These are phyloP conservation scores for Phellinidium pouzarii DNA, from an alignment of 1,284 basidiomycete genomes.

Conservation along the genomic window DNA sequence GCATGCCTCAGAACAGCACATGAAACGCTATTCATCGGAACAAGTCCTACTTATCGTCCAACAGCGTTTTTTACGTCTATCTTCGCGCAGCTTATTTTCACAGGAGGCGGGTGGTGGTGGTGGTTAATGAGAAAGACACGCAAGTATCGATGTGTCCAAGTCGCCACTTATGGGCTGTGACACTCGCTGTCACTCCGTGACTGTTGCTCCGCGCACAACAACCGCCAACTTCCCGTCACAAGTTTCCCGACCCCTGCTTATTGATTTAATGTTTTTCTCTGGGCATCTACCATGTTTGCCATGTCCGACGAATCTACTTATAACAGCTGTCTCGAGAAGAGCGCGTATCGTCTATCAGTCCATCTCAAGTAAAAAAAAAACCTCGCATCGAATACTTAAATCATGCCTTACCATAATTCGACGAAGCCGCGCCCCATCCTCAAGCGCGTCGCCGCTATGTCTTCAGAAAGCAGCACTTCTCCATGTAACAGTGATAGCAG, in stretches of 20 bases:
- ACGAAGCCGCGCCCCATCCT: not conserved
- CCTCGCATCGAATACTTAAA: not conserved
- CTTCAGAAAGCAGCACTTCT: not conserved
- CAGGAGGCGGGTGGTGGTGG: not conserved
- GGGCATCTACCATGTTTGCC: not conserved
- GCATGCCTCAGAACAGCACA: not conserved
- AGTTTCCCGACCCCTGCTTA: not conserved
- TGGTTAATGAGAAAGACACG: not conserved
- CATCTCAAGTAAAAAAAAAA: not conserved
- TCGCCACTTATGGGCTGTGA: not conserved
- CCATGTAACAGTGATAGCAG: not conserved
- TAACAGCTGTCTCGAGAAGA: not conserved
- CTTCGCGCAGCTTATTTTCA: not conserved
- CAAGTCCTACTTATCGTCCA: conserved; percentile 1
- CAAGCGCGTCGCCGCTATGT: conserved; percentile 1
- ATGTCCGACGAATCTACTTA: not conserved
- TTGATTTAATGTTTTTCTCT: not conserved
- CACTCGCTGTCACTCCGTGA: not conserved
- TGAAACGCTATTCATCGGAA: not conserved
- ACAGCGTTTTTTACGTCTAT: not conserved
- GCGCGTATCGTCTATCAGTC: not conserved
- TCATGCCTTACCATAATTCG: not conserved
- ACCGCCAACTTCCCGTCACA: not conserved
- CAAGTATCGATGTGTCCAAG: not conserved
- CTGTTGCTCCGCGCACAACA: not conserved